These are phyloP conservation scores for Sarcodon aspratus DNA, from an alignment of 768 basidiomycete species.

Conservation along the genomic window DNA sequence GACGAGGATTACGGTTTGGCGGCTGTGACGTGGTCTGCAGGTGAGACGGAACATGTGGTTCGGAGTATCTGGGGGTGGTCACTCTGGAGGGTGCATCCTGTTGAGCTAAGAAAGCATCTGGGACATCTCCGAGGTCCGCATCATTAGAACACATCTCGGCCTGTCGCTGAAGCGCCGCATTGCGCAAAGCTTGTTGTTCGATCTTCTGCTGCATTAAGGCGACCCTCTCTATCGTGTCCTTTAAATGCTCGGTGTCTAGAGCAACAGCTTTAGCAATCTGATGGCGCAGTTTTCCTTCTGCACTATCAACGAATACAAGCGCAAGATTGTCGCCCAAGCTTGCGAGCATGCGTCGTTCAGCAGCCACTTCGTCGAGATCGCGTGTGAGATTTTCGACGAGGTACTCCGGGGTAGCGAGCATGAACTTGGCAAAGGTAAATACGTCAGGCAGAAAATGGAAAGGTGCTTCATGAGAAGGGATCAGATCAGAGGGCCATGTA, in stretches of 20 bases:
- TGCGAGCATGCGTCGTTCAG: conserved; percentile 57
- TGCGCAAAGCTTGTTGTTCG: conserved; percentile 22
- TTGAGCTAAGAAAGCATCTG: conserved; percentile 46
- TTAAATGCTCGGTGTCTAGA: conserved; percentile 58
- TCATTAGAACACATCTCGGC: conserved; percentile 6
- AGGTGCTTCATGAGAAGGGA: conserved; percentile 87
- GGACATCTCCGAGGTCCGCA: conserved; percentile 26
- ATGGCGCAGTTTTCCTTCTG: conserved; percentile 61
- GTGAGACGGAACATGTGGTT: not conserved
- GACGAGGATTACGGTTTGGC: conserved; percentile 35
- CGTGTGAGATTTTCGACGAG: conserved; percentile 60
- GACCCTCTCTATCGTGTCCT: conserved; percentile 52
- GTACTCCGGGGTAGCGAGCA: conserved; percentile 88
- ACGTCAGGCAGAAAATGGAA: conserved; percentile 96
- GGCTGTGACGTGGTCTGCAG: conserved; percentile 8
- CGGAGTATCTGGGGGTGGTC: conserved; percentile 2
- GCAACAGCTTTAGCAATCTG: conserved; percentile 75
- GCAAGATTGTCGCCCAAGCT: conserved; percentile 69
- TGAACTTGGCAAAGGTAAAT: conserved; percentile 80
- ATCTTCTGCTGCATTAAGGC: conserved; percentile 45
- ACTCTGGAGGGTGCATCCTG: conserved; percentile 13
- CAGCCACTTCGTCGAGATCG: conserved; percentile 62
- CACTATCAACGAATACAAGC: conserved; percentile 68
- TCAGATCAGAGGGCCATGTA: conserved; percentile 90
- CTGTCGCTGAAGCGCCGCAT: conserved; percentile 14